phyloP scores from a whole-genome alignment of 2,329 filamentous ascomycete genomes.

The Didymella arachidicola region DNA sequence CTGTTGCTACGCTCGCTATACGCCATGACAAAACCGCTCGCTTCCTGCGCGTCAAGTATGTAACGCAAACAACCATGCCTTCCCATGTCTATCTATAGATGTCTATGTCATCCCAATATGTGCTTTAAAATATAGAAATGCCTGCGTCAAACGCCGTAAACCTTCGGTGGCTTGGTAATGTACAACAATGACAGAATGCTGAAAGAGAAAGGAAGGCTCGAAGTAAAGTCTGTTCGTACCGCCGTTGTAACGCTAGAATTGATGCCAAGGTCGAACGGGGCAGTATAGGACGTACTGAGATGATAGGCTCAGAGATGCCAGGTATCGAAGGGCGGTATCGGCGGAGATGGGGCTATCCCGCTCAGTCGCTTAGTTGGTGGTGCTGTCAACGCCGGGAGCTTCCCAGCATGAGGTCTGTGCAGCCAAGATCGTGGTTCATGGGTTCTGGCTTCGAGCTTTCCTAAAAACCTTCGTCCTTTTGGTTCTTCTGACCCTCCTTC shows the following conservation, averaged over 20 bases:
- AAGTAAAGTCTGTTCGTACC: background rate
- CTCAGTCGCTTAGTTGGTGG: background rate
- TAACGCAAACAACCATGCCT: background rate
- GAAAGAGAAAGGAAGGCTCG: background rate
- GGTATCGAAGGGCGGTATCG: background rate
- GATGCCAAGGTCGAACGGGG: background rate
- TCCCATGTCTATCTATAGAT: conserved; percentile 11
- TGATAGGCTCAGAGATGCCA: background rate
- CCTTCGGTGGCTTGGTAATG: background rate
- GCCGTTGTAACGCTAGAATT: background rate
- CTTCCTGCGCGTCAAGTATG: conserved; percentile 2
- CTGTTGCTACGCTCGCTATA: background rate
- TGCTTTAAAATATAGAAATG: conserved; percentile 2
- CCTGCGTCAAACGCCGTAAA: conserved; percentile 1
- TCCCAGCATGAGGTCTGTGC: background rate
- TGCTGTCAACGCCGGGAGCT: background rate
- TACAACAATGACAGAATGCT: conserved; percentile 4
- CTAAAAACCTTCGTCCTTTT: conserved; percentile 49
- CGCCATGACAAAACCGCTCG: conserved; percentile 4
- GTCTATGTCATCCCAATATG: conserved; percentile 12
- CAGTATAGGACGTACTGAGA: background rate
- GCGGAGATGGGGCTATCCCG: background rate
- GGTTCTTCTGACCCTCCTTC: conserved; percentile 38
- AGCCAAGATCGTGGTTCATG: background rate
- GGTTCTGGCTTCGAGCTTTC: background rate